Evolutionary conservation across 2,329 filamentous ascomycete genomes (phyloP).

Genomic region (Paraconiothyrium sp.): DNA sequence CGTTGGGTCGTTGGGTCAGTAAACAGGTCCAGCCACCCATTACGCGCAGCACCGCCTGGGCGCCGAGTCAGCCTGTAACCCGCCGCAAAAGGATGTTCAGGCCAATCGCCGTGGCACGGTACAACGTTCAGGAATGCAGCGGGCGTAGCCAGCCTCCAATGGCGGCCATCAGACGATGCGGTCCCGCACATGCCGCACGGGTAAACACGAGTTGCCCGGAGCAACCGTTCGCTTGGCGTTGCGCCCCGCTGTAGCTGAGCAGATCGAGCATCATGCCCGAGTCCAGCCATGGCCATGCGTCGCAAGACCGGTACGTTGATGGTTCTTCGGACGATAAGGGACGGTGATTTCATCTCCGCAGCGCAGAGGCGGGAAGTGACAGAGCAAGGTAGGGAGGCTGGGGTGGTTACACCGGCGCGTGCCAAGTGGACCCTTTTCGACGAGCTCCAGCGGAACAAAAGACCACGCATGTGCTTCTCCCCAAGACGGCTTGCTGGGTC

Average conservation of each 20-base stretch:
- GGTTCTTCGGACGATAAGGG: background rate
- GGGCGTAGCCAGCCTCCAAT: conserved; percentile 16
- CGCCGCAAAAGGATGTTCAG: conserved; percentile 19
- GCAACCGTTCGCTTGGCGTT: conserved; percentile 22
- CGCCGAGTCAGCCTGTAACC: conserved; percentile 22
- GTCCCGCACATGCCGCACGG: conserved; percentile 19
- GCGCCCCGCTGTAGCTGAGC: conserved; percentile 10
- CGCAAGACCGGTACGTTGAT: conserved; percentile 4
- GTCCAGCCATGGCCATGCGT: conserved; percentile 11
- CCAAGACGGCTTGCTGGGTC: background rate
- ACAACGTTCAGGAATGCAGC: conserved; percentile 22
- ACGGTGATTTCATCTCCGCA: conserved; percentile 3
- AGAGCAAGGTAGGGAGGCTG: conserved; percentile 4
- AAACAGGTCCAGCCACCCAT: conserved; percentile 44
- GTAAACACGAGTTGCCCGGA: conserved; percentile 26
- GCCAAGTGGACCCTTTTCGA: conserved; percentile 8
- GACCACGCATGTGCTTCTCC: background rate
- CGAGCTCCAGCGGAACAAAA: background rate
- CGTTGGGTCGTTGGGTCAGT: conserved; percentile 37
- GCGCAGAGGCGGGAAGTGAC: background rate
- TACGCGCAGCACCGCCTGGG: conserved; percentile 31
- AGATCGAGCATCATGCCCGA: conserved; percentile 3
- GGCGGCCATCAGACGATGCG: conserved; percentile 11
- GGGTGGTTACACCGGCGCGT: conserved; percentile 11
- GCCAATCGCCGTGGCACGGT: conserved; percentile 22